phyloP scores from a whole-genome alignment of 441 rosid genomes.

The Dalechampia spathulata region DNA sequence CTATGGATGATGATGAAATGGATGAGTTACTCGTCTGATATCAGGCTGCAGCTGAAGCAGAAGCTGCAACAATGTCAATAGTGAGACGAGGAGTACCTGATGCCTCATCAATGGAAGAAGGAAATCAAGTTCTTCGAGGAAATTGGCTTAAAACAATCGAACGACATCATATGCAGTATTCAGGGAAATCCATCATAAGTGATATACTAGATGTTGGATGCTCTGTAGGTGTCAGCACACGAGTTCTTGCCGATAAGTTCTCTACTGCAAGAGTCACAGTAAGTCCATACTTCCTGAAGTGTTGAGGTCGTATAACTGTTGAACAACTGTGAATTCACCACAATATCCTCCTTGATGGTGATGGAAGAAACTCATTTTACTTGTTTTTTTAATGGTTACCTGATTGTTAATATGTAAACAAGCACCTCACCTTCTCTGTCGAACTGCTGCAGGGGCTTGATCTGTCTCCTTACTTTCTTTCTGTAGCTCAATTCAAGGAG shows the following conservation, averaged over 20 bases:
- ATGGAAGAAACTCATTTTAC: too few species aligned
- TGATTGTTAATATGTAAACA: background rate
- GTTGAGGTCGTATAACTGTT: too few species aligned
- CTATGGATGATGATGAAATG: too few species aligned
- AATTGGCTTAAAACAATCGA: constrained; percentile 45
- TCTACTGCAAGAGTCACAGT: constrained; percentile 48
- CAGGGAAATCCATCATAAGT: constrained; percentile 25
- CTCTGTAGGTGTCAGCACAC: constrained; percentile 54
- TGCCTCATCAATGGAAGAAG: constrained; percentile 41
- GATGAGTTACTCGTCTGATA: constrained; percentile 9
- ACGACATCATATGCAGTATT: constrained; percentile 32
- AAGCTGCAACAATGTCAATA: constrained; percentile 51
- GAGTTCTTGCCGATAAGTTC: constrained; percentile 43
- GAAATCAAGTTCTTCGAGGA: constrained; percentile 38
- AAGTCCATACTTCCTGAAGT: constrained; percentile 15
- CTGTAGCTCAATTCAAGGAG: constrained; percentile 51
- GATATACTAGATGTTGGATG: constrained; percentile 57
- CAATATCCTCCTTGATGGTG: too few species aligned
- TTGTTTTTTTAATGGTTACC: too few species aligned
- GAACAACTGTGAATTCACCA: too few species aligned
- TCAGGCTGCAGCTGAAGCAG: constrained; percentile 72
- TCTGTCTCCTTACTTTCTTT: constrained; percentile 56
- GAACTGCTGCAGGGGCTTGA: constrained; percentile 42
- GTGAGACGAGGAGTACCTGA: constrained; percentile 37
- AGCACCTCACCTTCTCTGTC: background rate